Evolutionary conservation across 1,284 basidiomycete species (phyloP), one percentile per base, ranked within the genome.

Genomic region (Trichosporon sp.): DNA sequence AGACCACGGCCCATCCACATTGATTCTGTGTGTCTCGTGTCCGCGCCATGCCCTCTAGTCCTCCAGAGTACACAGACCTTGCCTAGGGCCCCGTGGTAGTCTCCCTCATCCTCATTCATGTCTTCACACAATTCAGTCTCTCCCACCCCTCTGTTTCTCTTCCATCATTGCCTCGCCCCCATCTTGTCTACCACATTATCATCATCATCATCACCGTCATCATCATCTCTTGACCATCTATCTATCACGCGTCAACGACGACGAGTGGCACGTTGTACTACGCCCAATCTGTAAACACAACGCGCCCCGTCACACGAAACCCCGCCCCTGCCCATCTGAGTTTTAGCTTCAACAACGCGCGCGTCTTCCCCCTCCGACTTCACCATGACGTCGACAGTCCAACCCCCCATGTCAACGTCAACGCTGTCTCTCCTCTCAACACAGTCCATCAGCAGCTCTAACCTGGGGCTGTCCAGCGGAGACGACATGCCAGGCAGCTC

Each of bases 391-490:
- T 35, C 59, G 14, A 32, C 12, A 37, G 59, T 31, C 31, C 59
- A 63, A 35, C 59, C 59, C 2, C 16, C 59, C 59, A 63, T 63
- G 59, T 63, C 59, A 19, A 63, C 59, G 32, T 63, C 59, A 63
- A 35, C 59, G 12, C 16, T 63, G 16, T 63, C 59, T 63, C 59
- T 63, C 14, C 59, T 32, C 32, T 63, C 59, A 32, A 63, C 59
- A 2, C 59, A 63, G 59, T 63, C 59, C 32, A 63, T 63, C 59
- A 63, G 59, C 59, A 63, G 59, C 32, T 63, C 59, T 32, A 63
- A 63, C 59, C 48, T 64, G 12, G 68, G 68, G n/a, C 26, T 69
- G 68, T 65, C 63, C 19, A 69, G 68, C 37, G 68, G 68, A n/a
- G 68, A 69, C 46, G 68, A 69, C 68, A 19, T 61, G 63, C 67